Evolutionary conservation across 495 filamentous ascomycete species (phyloP).

Genomic region (Daldinia concentrica): DNA sequence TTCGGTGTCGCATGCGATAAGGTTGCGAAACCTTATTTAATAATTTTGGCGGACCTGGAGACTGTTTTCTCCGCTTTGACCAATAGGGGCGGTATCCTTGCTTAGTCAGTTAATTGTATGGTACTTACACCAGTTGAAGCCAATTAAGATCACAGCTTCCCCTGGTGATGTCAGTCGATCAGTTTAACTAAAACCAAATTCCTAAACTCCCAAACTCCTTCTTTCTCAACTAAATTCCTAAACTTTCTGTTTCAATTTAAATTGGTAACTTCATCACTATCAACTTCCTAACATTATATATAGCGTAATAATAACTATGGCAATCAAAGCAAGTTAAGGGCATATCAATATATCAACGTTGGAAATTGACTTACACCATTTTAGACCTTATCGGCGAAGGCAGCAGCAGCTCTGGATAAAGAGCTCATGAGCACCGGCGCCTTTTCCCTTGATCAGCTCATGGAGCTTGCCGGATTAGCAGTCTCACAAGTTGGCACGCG

Average conservation of each 20-base stretch:
- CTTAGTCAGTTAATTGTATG: slow-evolving; percentile 19
- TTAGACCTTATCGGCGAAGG: slow-evolving; percentile 86
- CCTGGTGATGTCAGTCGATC: slow-evolving; percentile 45
- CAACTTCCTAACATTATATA: neutral
- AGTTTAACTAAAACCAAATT: slow-evolving; percentile 9
- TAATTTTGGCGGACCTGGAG: slow-evolving; percentile 46
- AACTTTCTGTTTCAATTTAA: neutral
- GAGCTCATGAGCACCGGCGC: slow-evolving; percentile 94
- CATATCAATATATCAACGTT: neutral
- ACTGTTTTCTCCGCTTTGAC: slow-evolving; percentile 44
- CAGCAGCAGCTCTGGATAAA: slow-evolving; percentile 86
- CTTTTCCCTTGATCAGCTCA: slow-evolving; percentile 94
- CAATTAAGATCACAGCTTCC: slow-evolving; percentile 30
- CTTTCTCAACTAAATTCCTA: neutral
- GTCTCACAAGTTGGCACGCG: slow-evolving; percentile 87
- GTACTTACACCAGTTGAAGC: slow-evolving; percentile 29
- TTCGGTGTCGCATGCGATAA: slow-evolving; percentile 10
- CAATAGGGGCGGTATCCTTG: slow-evolving; percentile 23
- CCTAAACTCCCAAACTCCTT: slow-evolving; percentile 1
- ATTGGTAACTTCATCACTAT: neutral
- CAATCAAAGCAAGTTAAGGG: slow-evolving; percentile 54
- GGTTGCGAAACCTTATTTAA: slow-evolving; percentile 4
- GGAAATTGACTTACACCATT: slow-evolving; percentile 31
- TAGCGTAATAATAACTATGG: slow-evolving; percentile 46
- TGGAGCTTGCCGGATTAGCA: slow-evolving; percentile 94